Conservation (phyloP, 176 grass and related monocot genomes). For the Metroxylon sagu region DNA sequence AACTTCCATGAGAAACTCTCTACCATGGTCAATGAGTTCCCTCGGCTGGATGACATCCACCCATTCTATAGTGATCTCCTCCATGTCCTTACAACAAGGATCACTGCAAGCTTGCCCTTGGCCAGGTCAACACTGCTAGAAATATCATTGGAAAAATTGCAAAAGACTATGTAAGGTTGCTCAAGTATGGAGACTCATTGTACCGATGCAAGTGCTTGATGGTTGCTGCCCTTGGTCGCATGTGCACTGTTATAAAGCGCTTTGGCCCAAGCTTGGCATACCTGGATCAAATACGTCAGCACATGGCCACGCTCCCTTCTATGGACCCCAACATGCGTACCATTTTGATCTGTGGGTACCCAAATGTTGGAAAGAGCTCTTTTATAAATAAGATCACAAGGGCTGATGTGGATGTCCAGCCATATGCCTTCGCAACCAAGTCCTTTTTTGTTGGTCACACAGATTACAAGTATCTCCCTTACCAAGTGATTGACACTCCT, state of each 20-base stretch:
- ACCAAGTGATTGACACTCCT: constrained; percentile 82
- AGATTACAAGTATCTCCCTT: constrained; percentile 66
- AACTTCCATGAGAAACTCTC: constrained; percentile 75
- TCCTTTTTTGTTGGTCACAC: constrained; percentile 57
- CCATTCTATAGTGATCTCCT: constrained; percentile 74
- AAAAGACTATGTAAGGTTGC: constrained; percentile 57
- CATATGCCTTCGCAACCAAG: constrained; percentile 41
- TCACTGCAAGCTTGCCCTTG: constrained; percentile 78
- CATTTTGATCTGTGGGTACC: constrained; percentile 36
- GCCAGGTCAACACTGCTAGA: constrained; percentile 64
- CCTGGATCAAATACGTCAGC: constrained; percentile 54
- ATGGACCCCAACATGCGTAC: constrained; percentile 61
- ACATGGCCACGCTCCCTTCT: constrained; percentile 62
- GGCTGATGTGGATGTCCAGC: constrained; percentile 69
- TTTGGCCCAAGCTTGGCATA: constrained; percentile 69
- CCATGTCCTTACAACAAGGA: constrained; percentile 80
- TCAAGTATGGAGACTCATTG: constrained; percentile 59
- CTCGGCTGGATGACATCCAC: constrained; percentile 53
- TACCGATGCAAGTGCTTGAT: constrained; percentile 71
- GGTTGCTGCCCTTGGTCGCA: constrained; percentile 43
- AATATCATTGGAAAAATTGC: constrained; percentile 61
- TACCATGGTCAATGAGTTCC: constrained; percentile 60
- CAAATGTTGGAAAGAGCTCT: constrained; percentile 45
- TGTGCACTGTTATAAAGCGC: constrained; percentile 66
- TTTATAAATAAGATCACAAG: constrained; percentile 77